Percentiles rank a stretch among this genome's conserved stretches.
Conservation (phyloP, 2,329 filamentous ascomycete species). For the Hymenoscyphus fructigenus region DNA sequence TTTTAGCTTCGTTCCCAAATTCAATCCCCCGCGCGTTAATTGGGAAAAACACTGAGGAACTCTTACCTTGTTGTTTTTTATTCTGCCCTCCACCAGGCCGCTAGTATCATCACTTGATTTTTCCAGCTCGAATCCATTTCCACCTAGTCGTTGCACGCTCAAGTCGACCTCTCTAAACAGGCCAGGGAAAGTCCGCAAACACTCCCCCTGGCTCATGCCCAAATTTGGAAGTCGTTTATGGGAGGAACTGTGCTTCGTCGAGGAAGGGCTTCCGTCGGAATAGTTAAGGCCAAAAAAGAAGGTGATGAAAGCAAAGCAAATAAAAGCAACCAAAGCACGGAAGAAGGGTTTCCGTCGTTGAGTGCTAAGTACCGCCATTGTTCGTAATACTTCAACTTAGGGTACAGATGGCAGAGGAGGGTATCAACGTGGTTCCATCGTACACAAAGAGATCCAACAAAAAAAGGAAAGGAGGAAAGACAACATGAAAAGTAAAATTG, state of each 20-base stretch:
- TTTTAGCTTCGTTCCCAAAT: neutral
- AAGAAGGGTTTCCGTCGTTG: neutral
- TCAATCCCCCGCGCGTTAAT: neutral
- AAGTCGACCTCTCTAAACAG: conserved; percentile 48
- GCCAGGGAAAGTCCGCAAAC: conserved; percentile 45
- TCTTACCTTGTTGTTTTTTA: conserved; percentile 43
- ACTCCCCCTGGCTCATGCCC: conserved; percentile 44
- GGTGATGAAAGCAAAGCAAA: neutral
- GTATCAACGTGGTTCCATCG: neutral
- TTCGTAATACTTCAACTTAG: neutral
- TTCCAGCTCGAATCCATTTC: conserved; percentile 41
- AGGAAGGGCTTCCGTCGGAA: neutral
- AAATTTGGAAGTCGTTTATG: conserved; percentile 9
- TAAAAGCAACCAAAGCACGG: neutral
- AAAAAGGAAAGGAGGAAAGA: neutral
- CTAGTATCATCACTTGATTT: conserved; percentile 37
- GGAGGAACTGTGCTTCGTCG: neutral
- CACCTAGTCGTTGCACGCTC: conserved; percentile 40
- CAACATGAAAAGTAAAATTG: neutral
- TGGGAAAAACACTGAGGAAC: neutral
- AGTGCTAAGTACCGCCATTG: neutral
- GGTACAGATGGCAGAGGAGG: neutral
- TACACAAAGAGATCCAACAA: neutral
- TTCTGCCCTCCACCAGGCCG: conserved; percentile 44
- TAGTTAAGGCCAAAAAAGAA: neutral